Base-by-base conservation (phyloP, 2,329 filamentous ascomycete species). In the Lasiodiplodia theobromae region DNA sequence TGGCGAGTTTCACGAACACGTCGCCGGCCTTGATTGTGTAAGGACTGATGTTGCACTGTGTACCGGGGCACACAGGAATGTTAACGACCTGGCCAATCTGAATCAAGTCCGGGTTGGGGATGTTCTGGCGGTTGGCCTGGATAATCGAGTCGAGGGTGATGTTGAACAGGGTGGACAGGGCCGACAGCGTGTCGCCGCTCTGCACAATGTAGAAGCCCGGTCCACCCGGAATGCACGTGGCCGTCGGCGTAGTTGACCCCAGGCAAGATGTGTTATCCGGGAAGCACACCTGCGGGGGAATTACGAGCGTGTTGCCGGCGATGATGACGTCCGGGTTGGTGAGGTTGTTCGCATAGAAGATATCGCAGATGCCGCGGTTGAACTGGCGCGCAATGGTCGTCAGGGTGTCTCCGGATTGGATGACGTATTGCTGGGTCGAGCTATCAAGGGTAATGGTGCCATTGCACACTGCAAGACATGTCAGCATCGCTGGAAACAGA, bases 261-360 rank as follows among this genome's bases (percentile, higher is more conserved):
- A 71, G 31, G 68, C 74, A 75, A 25, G 71, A 70, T 28, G 69
- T 69, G 72, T 73, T 73, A 70, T 76, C 74, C 14, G 71, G 71
- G 14, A 28, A 65, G 63, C 66, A 70, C 7, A 57, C 60, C 16
- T 57, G 44, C 4, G 69, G 52, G 8, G 70, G 70, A 10, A 71
- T 70, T 34, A 11, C 56, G 18, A 71, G 47, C 12, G 54, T 65
- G 2, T 25, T 38, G 10, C 70, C 70, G 12, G 65, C 31, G 16
- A 66, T 0, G 23, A 71, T 70, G 23, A 65, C 14, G 38, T 71
- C 37, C 3, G 65, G 65, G 38, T 68, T 49, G 6, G 3, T 31
- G 23, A 71, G 60, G n/a, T 58, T 60, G 56, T 71, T 71, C 5
- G 67, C 54, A 3, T 62, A 54, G 14, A 66, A 69, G 8, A 71